Evolutionary conservation across 2,329 filamentous ascomycete species (phyloP), one percentile per base, ranked within the genome.

Genomic region (Exserohilum turcica): DNA sequence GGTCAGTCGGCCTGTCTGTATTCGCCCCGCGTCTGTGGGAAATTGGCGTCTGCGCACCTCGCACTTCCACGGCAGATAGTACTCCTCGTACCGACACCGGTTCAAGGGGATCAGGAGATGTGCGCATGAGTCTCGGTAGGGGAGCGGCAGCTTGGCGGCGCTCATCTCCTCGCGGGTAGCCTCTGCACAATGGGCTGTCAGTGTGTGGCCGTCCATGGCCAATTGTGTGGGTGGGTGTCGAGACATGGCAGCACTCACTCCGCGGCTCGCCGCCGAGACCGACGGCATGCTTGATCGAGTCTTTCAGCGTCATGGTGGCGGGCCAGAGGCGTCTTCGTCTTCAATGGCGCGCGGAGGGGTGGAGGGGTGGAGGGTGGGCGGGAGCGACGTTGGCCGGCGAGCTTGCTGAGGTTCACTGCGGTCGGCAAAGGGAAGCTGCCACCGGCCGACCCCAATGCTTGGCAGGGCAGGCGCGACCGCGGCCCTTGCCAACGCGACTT

Each of bases 61-160:
- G 78, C 94, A 99, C 84, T 96, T 97, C 94, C 94, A 99, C 15
- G 92, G 92, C 69, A 97, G 80, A 77, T 96, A 99, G 81, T 89
- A 97, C 60, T 91, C 89, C 67, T 95, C 88, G 78, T 86, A 84
- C 59, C 94, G 92, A 84, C 94, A 99, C 72, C 89, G 89, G 81
- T 99, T 99, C 67, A 99, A 84, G 13, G 94, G 94, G 61, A 97
- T 97, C 59, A 97, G 82, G 40, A 99, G 88, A 78, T 94, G 87
- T 59, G 92, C 94, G 80, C 94, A 99, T 79, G 88, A 92, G 79
- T 99, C 94, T 75, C 94, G 86, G 84, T 99, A 99, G 68, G 89
- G 84, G 48, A 97, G 78, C 10, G 94, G 93, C 45, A 97, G 84
- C 72, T 86, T 88, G 65, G 92, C 92, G 70, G 91, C 91, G 73